Evolutionary conservation across 805 yeast species (phyloP).

Genomic region (Ogataea paraovalis): DNA sequence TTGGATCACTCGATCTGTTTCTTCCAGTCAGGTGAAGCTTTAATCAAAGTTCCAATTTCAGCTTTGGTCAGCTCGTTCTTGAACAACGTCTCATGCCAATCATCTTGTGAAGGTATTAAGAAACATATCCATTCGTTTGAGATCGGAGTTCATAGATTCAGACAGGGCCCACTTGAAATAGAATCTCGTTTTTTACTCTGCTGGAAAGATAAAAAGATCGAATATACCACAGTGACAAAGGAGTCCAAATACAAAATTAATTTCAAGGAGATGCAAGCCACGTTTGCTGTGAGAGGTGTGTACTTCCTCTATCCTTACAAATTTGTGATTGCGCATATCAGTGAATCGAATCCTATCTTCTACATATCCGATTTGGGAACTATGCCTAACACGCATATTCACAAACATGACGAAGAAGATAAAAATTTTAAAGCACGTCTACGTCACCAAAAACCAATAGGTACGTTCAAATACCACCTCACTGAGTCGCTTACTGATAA

Average conservation of each 20-base stretch:
- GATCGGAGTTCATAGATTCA: conserved; percentile 67
- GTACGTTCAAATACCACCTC: conserved; percentile 22
- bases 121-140: conserved; percentile 54
- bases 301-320: conserved; percentile 26
- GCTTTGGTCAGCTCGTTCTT: conserved; percentile 57
- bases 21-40: conserved; percentile 51
- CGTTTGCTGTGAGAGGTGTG: conserved; percentile 20
- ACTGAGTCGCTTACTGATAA: conserved; percentile 7
- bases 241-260: conserved; percentile 18
- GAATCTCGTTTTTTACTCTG: conserved; percentile 48
- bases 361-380: conserved; percentile 26
- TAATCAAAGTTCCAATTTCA: conserved; percentile 62
- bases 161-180: conserved; percentile 53
- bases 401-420: conserved; percentile 20
- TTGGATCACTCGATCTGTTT: conserved; percentile 53
- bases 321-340: conserved; percentile 26
- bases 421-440: conserved; percentile 25
- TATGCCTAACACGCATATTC: conserved; percentile 25
- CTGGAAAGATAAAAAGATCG: conserved; percentile 45
- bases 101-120: conserved; percentile 15
- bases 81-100: conserved; percentile 37
- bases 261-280: conserved; percentile 27
- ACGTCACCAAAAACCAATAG: conserved; percentile 26
- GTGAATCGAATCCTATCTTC: conserved; percentile 27
- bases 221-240: conserved; percentile 31